Conservation (phyloP, 768 basidiomycete species). For the Podaxis carcinomalis region DNA sequence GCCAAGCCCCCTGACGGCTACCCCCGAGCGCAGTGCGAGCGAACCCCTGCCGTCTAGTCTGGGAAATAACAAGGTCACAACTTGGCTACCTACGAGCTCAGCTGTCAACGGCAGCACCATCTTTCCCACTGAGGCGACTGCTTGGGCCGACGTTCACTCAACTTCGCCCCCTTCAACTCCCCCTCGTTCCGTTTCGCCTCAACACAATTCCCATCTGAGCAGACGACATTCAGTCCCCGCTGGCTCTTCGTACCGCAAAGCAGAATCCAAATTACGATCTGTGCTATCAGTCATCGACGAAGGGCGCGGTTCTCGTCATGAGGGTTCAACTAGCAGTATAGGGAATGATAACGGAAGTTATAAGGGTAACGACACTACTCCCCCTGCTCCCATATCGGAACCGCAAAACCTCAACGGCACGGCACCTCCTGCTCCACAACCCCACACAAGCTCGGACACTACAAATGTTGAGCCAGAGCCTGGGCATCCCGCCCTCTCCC, state of each 20-base stretch:
- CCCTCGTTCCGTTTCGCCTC: conserved; percentile 47
- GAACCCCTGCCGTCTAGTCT: conserved; percentile 26
- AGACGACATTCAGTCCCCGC: conserved; percentile 54
- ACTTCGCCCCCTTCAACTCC: conserved; percentile 39
- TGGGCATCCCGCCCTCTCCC: conserved; percentile 18
- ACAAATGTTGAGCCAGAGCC: background rate
- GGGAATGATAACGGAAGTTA: background rate
- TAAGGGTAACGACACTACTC: background rate
- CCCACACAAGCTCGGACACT: conserved; percentile 25
- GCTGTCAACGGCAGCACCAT: conserved; percentile 35
- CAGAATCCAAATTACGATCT: conserved; percentile 65
- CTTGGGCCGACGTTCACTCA: conserved; percentile 51
- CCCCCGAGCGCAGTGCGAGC: conserved; percentile 34
- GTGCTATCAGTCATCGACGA: conserved; percentile 76
- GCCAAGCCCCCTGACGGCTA: conserved; percentile 53
- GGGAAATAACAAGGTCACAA: conserved; percentile 27
- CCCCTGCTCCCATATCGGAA: conserved; percentile 18
- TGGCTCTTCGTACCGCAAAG: conserved; percentile 40
- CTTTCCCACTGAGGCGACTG: conserved; percentile 48
- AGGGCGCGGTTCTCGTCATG: conserved; percentile 15
- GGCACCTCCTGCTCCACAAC: conserved; percentile 20
- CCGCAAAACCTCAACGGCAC: conserved; percentile 16
- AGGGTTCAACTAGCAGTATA: background rate
- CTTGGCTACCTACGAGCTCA: conserved; percentile 26
- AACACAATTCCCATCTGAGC: conserved; percentile 19